These are phyloP conservation scores for Trichoderma koningii DNA, from an alignment of 2,329 filamentous ascomycete genomes.

Conservation along the genomic window DNA sequence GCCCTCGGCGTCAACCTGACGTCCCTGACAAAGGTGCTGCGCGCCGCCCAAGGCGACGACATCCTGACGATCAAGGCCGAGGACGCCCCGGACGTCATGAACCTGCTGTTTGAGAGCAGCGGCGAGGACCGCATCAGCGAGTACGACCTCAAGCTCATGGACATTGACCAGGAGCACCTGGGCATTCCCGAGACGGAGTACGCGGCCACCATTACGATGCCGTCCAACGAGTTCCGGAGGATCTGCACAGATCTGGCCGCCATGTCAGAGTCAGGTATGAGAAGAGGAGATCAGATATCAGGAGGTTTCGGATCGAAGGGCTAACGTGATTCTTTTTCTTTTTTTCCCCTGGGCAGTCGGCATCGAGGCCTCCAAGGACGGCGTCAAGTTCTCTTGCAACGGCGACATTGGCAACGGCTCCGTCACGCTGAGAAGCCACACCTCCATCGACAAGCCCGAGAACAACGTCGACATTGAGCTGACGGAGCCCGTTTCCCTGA, in stretches of 20 bases:
- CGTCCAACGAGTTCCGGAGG: conserved; percentile 84
- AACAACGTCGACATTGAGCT: conserved; percentile 87
- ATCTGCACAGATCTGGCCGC: conserved; percentile 91
- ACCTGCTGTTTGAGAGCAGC: conserved; percentile 90
- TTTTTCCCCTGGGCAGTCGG: conserved; percentile 60
- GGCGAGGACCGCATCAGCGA: conserved; percentile 91
- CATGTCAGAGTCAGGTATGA: conserved; percentile 88
- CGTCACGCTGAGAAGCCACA: conserved; percentile 86
- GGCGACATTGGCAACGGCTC: conserved; percentile 96
- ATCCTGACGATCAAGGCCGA: conserved; percentile 96
- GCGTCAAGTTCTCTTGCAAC: conserved; percentile 89
- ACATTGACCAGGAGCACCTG: conserved; percentile 99
- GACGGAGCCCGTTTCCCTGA: conserved; percentile 87
- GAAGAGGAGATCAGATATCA: no score
- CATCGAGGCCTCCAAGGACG: conserved; percentile 96
- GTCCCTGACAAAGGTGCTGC: conserved; percentile 95
- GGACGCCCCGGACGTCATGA: conserved; percentile 92
- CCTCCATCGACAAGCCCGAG: conserved; percentile 84
- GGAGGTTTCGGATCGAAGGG: neutral
- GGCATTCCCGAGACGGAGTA: conserved; percentile 99
- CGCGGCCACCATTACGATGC: conserved; percentile 86
- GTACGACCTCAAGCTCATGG: conserved; percentile 99
- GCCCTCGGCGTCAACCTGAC: conserved; percentile 95
- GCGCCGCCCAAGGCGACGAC: conserved; percentile 91
- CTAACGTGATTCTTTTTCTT: conserved; percentile 23